Conservation (phyloP, 2,329 filamentous ascomycete species). For the Talaromyces islandicus region DNA sequence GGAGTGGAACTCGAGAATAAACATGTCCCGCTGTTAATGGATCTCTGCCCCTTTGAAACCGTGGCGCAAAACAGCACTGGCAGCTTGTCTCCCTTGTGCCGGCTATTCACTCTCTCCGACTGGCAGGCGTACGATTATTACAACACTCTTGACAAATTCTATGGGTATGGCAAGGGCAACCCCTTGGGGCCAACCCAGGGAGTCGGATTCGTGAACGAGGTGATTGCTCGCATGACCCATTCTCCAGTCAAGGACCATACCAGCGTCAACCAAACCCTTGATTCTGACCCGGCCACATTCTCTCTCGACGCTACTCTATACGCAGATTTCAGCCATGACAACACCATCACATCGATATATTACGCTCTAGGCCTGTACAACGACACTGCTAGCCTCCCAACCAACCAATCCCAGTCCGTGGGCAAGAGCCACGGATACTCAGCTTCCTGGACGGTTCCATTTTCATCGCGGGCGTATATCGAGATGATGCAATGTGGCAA, state of each 20-base stretch:
- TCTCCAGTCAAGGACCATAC: slow-evolving; percentile 63
- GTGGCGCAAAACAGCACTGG: slow-evolving; percentile 51
- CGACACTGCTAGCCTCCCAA: slow-evolving; percentile 50
- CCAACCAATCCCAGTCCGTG: slow-evolving; percentile 43
- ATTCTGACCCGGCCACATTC: slow-evolving; percentile 62
- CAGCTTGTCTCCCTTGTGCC: slow-evolving; percentile 66
- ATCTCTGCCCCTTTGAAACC: slow-evolving; percentile 79
- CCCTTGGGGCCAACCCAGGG: slow-evolving; percentile 77
- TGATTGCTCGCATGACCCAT: slow-evolving; percentile 71
- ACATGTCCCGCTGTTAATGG: slow-evolving; percentile 72
- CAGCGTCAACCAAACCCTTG: slow-evolving; percentile 70
- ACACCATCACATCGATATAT: slow-evolving; percentile 72
- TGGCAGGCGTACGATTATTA: slow-evolving; percentile 79
- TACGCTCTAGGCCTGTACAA: slow-evolving; percentile 76
- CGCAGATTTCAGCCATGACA: slow-evolving; percentile 90
- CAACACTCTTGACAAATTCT: slow-evolving; percentile 75
- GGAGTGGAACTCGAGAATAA: slow-evolving; percentile 58
- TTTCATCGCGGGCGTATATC: slow-evolving; percentile 73
- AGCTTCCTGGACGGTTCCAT: slow-evolving; percentile 74
- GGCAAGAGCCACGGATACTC: slow-evolving; percentile 61
- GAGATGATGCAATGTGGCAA: slow-evolving; percentile 71
- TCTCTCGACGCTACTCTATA: slow-evolving; percentile 66
- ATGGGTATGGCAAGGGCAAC: slow-evolving; percentile 71
- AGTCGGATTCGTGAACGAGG: slow-evolving; percentile 81
- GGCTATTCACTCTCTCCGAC: slow-evolving; percentile 65